Conservation (phyloP, 768 basidiomycete species). For the Cantharellus cinnabarinus region DNA sequence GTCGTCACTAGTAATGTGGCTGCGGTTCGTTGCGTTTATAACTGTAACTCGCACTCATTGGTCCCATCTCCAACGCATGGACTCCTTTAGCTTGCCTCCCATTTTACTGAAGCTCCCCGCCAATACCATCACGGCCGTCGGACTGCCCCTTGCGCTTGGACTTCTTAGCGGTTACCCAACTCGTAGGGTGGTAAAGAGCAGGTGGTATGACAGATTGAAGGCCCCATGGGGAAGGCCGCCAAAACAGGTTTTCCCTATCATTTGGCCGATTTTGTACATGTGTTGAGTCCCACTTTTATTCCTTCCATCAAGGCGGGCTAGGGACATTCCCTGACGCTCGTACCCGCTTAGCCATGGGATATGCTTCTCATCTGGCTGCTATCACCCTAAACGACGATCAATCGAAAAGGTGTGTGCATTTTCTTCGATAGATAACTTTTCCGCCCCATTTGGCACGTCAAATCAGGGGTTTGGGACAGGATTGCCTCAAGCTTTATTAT, state of each 20-base stretch:
- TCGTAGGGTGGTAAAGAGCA: slow-evolving; percentile 25
- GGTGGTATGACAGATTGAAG: slow-evolving; percentile 36
- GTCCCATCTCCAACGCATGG: too few relatives aligned
- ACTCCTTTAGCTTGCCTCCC: too few relatives aligned
- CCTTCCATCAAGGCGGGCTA: background rate
- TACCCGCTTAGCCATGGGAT: slow-evolving; percentile 32
- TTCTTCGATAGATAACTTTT: background rate
- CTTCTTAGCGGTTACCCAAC: slow-evolving; percentile 30
- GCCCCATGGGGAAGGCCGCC: slow-evolving; percentile 34
- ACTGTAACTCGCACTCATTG: too few relatives aligned
- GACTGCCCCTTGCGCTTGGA: too few relatives aligned
- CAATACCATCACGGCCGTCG: too few relatives aligned
- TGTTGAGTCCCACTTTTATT: slow-evolving; percentile 10
- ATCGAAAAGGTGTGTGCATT: slow-evolving; percentile 23
- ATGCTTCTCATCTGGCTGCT: slow-evolving; percentile 41
- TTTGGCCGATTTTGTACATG: slow-evolving; percentile 33
- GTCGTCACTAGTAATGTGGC: too few relatives aligned
- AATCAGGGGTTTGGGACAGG: slow-evolving; percentile 22
- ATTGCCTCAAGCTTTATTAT: slow-evolving; percentile 39
- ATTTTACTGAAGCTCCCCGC: slow-evolving; percentile 16
- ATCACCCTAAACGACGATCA: slow-evolving; percentile 26
- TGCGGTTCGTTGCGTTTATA: too few relatives aligned
- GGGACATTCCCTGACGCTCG: background rate
- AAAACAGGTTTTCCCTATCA: slow-evolving; percentile 33
- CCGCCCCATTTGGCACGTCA: background rate